phyloP scores from a whole-genome alignment of 208 protist genomes.

The Angomonas ambiguus region DNA sequence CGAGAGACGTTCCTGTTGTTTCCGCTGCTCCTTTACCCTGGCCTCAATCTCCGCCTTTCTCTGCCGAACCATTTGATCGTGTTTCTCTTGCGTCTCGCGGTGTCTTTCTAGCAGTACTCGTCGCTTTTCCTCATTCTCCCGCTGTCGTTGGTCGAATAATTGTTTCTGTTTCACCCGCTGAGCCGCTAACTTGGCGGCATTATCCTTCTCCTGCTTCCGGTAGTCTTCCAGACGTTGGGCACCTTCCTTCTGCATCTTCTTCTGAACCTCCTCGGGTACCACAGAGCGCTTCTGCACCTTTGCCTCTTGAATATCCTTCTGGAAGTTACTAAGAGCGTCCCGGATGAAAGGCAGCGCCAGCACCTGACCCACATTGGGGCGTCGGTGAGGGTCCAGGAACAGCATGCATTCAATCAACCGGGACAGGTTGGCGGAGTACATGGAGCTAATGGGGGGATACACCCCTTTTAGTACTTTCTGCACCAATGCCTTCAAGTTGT shows the following conservation, averaged over 20 bases:
- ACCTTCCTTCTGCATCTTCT: constrained; percentile 32
- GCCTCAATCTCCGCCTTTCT: constrained; percentile 59
- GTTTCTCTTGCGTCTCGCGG: constrained; percentile 36
- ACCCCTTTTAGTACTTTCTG: constrained; percentile 88
- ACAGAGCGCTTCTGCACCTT: constrained; percentile 38
- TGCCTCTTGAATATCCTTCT: constrained; percentile 52
- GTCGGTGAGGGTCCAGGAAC: constrained; percentile 71
- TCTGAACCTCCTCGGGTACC: constrained; percentile 38
- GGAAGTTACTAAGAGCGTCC: constrained; percentile 57
- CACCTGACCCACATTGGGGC: constrained; percentile 81
- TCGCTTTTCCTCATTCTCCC: constrained; percentile 40
- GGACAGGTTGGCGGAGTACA: constrained; percentile 68
- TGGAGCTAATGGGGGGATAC: constrained; percentile 73
- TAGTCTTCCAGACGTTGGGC: constrained; percentile 44
- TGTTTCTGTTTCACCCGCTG: constrained; percentile 42
- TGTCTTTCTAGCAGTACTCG: constrained; percentile 45
- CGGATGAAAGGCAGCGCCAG: constrained; percentile 73
- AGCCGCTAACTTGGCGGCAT: constrained; percentile 30
- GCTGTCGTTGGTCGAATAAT: constrained; percentile 51
- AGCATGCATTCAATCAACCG: constrained; percentile 82
- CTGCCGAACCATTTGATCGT: constrained; percentile 42
- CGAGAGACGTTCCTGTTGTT: constrained; percentile 28
- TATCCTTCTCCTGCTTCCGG: constrained; percentile 39
- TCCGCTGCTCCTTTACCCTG: constrained; percentile 62
- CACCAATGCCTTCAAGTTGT: constrained; percentile 86